Evolutionary conservation across 2,329 filamentous ascomycete genomes (phyloP).

Genomic region (Aspergillus brasiliensis): DNA sequence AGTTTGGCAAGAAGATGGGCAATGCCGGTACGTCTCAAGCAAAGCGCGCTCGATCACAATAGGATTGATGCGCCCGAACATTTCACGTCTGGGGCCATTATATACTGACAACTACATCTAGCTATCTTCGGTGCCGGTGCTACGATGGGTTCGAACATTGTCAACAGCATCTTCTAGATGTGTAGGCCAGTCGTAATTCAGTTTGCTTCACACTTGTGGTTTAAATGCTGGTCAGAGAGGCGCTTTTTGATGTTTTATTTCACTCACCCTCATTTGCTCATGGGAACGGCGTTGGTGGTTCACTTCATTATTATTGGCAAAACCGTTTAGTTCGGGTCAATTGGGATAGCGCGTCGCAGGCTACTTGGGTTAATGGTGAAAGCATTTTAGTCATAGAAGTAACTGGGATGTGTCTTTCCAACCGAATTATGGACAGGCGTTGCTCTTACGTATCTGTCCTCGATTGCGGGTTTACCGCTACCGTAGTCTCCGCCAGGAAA

Average conservation of each 20-base stretch:
- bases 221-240: slow-evolving; percentile 8
- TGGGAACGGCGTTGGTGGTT: slow-evolving; percentile 39
- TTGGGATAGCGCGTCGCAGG: slow-evolving; percentile 1
- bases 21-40: slow-evolving; percentile 55
- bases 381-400: neutral
- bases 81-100: neutral
- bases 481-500: neutral
- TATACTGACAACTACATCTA: slow-evolving; percentile 38
- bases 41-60: neutral
- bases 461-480: neutral
- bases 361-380: neutral
- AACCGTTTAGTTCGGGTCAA: neutral
- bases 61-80: neutral
- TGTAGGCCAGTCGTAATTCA: neutral
- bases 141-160: slow-evolving; percentile 84
- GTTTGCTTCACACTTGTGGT: neutral
- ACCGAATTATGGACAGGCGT: neutral
- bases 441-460: neutral
- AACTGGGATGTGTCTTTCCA: neutral
- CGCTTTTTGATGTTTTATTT: slow-evolving; percentile 6
- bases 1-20: slow-evolving; percentile 93
- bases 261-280: slow-evolving; percentile 22
- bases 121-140: slow-evolving; percentile 93
- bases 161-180: slow-evolving; percentile 81
- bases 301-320: slow-evolving; percentile 8